These are phyloP conservation scores for Kwoniella sp. DNA, from an alignment of 768 basidiomycete species.

Conservation along the genomic window DNA sequence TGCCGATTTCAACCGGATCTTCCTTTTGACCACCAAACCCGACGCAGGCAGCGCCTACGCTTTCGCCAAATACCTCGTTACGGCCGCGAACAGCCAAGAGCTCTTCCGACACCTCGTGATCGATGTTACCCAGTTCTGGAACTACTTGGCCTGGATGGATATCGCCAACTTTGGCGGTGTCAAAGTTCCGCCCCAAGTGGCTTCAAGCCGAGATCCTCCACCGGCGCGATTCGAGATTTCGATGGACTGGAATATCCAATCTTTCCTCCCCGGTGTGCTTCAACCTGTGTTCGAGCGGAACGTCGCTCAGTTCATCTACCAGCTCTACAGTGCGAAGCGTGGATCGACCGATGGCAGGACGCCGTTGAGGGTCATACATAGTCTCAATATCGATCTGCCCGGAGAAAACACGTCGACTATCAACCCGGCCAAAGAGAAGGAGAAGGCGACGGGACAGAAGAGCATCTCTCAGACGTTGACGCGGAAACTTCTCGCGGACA, in stretches of 20 bases:
- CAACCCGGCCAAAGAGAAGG: slow-evolving; percentile 70
- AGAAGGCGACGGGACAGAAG: slow-evolving; percentile 68
- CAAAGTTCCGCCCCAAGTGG: slow-evolving; percentile 62
- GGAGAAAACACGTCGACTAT: slow-evolving; percentile 54
- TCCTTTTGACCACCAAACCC: slow-evolving; percentile 92
- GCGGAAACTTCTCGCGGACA: slow-evolving; percentile 71
- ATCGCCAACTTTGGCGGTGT: slow-evolving; percentile 87
- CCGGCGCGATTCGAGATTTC: slow-evolving; percentile 61
- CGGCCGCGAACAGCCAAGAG: slow-evolving; percentile 90
- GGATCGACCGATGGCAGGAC: slow-evolving; percentile 69
- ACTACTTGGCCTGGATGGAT: slow-evolving; percentile 95
- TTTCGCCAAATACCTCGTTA: slow-evolving; percentile 91
- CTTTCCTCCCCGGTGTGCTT: slow-evolving; percentile 80
- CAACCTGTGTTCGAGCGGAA: slow-evolving; percentile 74
- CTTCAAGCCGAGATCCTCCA: slow-evolving; percentile 33
- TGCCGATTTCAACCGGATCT: slow-evolving; percentile 86
- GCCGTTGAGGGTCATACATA: slow-evolving; percentile 74
- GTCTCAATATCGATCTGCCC: slow-evolving; percentile 54
- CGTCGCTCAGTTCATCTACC: slow-evolving; percentile 80
- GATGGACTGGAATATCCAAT: slow-evolving; percentile 80
- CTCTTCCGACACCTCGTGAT: slow-evolving; percentile 92
- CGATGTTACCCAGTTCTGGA: slow-evolving; percentile 83
- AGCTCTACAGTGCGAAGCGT: slow-evolving; percentile 69
- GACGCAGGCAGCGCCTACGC: slow-evolving; percentile 87
- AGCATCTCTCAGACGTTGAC: slow-evolving; percentile 82